These are phyloP conservation scores for Cudoniella acicularis DNA, from an alignment of 495 filamentous ascomycete genomes.

Conservation along the genomic window DNA sequence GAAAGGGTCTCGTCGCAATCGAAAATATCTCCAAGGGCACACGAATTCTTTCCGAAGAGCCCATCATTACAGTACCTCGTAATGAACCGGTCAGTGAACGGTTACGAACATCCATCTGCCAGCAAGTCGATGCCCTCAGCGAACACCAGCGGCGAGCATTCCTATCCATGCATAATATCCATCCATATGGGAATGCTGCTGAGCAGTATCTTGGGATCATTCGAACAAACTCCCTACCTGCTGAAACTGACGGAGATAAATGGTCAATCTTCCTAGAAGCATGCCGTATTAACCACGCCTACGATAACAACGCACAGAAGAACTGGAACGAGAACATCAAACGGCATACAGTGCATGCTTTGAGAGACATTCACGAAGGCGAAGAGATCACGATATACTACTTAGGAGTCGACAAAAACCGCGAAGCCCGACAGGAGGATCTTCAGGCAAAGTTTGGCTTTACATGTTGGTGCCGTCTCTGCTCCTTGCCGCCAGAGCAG, in stretches of 20 bases:
- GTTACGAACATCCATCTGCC: no score
- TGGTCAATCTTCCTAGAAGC: conserved; percentile 30
- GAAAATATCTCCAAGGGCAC: no score
- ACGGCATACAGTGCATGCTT: conserved; percentile 31
- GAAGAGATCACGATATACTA: conserved; percentile 37
- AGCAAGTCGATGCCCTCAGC: no score
- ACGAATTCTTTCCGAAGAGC: no score
- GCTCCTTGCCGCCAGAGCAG: conserved; percentile 28
- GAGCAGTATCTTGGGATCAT: conserved; percentile 27
- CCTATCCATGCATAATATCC: no score
- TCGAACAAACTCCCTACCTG: conserved; percentile 29
- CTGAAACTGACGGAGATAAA: conserved; percentile 13
- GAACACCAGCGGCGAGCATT: no score
- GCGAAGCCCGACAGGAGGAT: conserved; percentile 15
- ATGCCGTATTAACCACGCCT: conserved; percentile 37
- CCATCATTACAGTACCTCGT: no score
- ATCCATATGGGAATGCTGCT: no score
- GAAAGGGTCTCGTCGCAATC: no score
- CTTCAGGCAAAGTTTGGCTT: conserved; percentile 32
- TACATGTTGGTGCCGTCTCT: conserved; percentile 30
- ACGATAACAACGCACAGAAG: conserved; percentile 32
- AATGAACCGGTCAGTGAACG: no score
- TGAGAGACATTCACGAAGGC: conserved; percentile 29
- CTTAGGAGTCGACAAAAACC: conserved; percentile 17
- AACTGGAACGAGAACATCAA: conserved; percentile 33